Conservation (phyloP, 1,284 basidiomycete species). For the Pascua guehoae region DNA sequence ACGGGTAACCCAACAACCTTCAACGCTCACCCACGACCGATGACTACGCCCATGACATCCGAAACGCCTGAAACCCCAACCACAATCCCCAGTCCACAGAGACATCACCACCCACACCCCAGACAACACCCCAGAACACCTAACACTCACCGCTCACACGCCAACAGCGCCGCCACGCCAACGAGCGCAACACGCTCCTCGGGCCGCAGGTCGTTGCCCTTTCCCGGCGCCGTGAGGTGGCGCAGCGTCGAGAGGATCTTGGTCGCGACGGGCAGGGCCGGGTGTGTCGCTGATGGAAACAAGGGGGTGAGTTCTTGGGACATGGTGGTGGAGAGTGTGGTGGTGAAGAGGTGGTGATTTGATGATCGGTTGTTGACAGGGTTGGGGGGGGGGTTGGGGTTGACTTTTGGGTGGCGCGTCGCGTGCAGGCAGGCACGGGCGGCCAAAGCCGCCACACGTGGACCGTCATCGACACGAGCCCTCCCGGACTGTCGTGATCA, state of each 20-base stretch:
- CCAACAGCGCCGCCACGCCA: conserved; percentile 43
- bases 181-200: conserved; percentile 43
- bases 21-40: too few species aligned
- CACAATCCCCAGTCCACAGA: too few species aligned
- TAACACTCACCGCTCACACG: conserved; percentile 41
- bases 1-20: too few species aligned
- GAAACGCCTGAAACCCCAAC: not conserved
- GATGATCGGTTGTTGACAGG: not conserved
- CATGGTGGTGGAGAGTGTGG: conserved; percentile 16
- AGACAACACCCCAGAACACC: not conserved
- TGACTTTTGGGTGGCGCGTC: not conserved
- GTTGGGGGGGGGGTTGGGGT: too few species aligned
- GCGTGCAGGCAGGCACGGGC: not conserved
- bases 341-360: not conserved
- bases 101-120: not conserved
- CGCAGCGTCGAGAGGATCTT: conserved; percentile 40
- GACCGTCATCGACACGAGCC: not conserved
- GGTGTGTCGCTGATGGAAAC: conserved; percentile 43
- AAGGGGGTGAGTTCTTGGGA: conserved; percentile 38
- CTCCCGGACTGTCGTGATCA: not conserved
- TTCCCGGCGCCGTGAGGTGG: conserved; percentile 36
- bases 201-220: conserved; percentile 35
- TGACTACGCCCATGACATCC: too few species aligned
- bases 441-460: too few species aligned
- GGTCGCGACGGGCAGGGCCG: conserved; percentile 37